A percentile compares a stretch with the other conserved stretches of the same genome.
These are phyloP conservation scores for Ramaria sp. DNA, from an alignment of 768 basidiomycete genomes.

Conservation along the genomic window DNA sequence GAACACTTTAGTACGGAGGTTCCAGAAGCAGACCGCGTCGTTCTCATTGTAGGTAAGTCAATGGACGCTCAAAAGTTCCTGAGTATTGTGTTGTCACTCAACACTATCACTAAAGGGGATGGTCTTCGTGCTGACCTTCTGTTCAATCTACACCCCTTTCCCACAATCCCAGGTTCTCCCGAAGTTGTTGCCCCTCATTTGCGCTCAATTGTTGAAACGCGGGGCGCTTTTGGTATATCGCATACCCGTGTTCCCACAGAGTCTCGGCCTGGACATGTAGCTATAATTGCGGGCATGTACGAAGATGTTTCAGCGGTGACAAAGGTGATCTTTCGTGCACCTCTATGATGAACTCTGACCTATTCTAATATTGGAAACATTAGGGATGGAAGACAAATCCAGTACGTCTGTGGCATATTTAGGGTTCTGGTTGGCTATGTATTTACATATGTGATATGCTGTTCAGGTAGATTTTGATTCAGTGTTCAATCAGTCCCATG, in stretches of 20 bases:
- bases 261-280: constrained; percentile 81
- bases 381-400: constrained; percentile 85
- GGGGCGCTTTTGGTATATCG: constrained; percentile 75
- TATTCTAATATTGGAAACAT: background rate
- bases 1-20: constrained; percentile 32
- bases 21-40: constrained; percentile 58
- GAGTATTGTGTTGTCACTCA: background rate
- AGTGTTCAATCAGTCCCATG: constrained; percentile 71
- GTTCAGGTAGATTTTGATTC: constrained; percentile 69
- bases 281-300: constrained; percentile 86
- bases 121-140: constrained; percentile 76
- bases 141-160: constrained; percentile 53
- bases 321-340: constrained; percentile 32
- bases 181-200: constrained; percentile 65
- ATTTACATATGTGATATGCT: constrained; percentile 7
- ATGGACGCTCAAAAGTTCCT: background rate
- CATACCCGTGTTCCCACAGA: constrained; percentile 86
- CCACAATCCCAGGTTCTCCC: constrained; percentile 32
- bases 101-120: constrained; percentile 40
- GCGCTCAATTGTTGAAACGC: constrained; percentile 48
- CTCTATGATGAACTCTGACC: too few relatives aligned
- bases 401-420: constrained; percentile 23
- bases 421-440: constrained; percentile 6
- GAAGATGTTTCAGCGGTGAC: constrained; percentile 85
- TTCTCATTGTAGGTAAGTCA: constrained; percentile 63